phyloP scores from a whole-genome alignment of 2,329 filamentous ascomycete species.

The Diaporthe sp. region DNA sequence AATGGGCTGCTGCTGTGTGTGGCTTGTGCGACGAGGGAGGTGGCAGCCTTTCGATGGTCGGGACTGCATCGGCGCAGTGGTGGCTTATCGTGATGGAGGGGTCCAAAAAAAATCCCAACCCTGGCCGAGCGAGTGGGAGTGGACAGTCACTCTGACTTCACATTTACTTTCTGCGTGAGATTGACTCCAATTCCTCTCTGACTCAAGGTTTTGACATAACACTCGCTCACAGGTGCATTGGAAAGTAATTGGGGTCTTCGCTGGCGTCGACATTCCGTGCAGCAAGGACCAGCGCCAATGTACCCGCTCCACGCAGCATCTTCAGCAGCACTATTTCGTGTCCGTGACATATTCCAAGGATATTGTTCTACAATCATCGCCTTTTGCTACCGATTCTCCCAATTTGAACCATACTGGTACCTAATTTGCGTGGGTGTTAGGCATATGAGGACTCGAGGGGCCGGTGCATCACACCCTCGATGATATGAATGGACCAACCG shows the following conservation, averaged over 20 bases:
- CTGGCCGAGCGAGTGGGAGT: background rate
- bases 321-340: no score
- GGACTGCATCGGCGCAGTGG: background rate
- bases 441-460: background rate
- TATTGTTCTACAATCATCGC: background rate
- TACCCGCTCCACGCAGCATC: background rate
- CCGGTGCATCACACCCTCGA: background rate
- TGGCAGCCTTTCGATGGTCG: conserved; percentile 8
- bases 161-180: background rate
- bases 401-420: no score
- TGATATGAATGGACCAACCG: background rate
- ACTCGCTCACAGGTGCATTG: no score
- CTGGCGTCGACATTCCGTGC: background rate
- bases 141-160: background rate
- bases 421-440: background rate
- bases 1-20: background rate
- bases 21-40: conserved; percentile 4
- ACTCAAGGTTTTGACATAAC: no score
- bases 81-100: conserved; percentile 10
- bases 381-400: no score
- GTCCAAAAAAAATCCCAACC: conserved; percentile 19
- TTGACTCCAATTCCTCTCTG: background rate
- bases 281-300: background rate
- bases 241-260: background rate
- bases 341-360: background rate